These are phyloP conservation scores for Pestalotiopsis sp. DNA, from an alignment of 2,329 filamentous ascomycete genomes.

Conservation along the genomic window DNA sequence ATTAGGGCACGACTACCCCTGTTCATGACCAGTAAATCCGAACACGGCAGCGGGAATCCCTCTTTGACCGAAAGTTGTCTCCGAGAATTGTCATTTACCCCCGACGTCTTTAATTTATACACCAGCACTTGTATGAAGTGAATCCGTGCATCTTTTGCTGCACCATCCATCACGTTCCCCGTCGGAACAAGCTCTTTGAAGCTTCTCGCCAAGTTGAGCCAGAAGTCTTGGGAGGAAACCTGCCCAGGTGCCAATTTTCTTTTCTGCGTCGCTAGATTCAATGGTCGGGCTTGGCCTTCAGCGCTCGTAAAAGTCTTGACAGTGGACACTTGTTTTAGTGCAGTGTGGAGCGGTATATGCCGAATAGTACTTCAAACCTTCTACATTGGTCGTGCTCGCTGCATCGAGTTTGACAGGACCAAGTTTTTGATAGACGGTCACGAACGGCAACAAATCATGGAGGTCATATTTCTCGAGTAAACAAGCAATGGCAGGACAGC, in stretches of 20 bases:
- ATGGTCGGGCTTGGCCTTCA: not conserved
- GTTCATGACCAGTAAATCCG: not conserved
- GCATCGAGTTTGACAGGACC: not conserved
- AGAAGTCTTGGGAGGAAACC: not conserved
- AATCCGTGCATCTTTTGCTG: not conserved
- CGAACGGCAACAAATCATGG: not conserved
- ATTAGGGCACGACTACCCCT: not conserved
- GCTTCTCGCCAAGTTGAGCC: slow-evolving; percentile 5
- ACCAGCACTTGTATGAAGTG: not conserved
- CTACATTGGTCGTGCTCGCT: not conserved
- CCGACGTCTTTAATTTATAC: not conserved
- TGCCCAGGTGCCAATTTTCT: not conserved
- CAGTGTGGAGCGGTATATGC: not conserved
- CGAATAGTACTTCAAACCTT: not conserved
- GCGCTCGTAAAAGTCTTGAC: too few relatives aligned
- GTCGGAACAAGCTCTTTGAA: slow-evolving; percentile 6
- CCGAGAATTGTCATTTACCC: not conserved
- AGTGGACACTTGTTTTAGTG: too few relatives aligned
- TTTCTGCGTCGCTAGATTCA: not conserved
- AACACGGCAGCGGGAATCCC: not conserved
- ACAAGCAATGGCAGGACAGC: not conserved
- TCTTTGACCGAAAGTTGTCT: not conserved
- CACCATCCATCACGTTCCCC: not conserved
- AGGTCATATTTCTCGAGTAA: not conserved
- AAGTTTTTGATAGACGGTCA: too few relatives aligned